These are phyloP conservation scores for Aspergillus sp. DNA, from an alignment of 2,329 filamentous ascomycete species.

Conservation along the genomic window DNA sequence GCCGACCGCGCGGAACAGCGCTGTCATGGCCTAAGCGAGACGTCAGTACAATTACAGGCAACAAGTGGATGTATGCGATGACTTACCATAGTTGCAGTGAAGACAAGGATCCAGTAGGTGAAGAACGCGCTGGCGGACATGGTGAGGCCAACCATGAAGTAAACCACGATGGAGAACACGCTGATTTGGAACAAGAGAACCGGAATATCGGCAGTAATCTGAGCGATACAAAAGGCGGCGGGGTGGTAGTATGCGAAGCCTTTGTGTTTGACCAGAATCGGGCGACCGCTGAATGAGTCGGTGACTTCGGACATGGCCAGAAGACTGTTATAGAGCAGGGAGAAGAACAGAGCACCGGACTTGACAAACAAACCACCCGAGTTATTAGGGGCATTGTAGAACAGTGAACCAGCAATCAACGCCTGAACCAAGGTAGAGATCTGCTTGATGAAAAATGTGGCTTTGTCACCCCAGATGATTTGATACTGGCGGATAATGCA, in stretches of 20 bases:
- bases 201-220: conserved; percentile 53
- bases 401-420: conserved; percentile 65
- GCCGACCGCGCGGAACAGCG: conserved; percentile 58
- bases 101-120: conserved; percentile 60
- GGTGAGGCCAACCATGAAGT: conserved; percentile 65
- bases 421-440: conserved; percentile 59
- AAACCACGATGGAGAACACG: conserved; percentile 59
- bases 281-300: conserved; percentile 61
- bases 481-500: conserved; percentile 64
- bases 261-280: conserved; percentile 61
- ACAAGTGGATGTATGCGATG: neutral
- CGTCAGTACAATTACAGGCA: conserved; percentile 15
- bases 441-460: conserved; percentile 65
- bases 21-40: conserved; percentile 54
- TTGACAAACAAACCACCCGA: conserved; percentile 65
- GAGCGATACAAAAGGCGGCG: conserved; percentile 45
- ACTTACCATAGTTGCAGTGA: conserved; percentile 55
- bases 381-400: conserved; percentile 63
- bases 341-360: conserved; percentile 64
- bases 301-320: conserved; percentile 68
- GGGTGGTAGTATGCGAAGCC: conserved; percentile 61
- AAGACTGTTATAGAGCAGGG: conserved; percentile 63
- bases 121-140: conserved; percentile 59
- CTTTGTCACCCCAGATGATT: conserved; percentile 65
- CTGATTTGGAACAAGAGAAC: conserved; percentile 62